Base-by-base conservation (phyloP, 2,329 filamentous ascomycete species). In the Diplodia seriata region DNA sequence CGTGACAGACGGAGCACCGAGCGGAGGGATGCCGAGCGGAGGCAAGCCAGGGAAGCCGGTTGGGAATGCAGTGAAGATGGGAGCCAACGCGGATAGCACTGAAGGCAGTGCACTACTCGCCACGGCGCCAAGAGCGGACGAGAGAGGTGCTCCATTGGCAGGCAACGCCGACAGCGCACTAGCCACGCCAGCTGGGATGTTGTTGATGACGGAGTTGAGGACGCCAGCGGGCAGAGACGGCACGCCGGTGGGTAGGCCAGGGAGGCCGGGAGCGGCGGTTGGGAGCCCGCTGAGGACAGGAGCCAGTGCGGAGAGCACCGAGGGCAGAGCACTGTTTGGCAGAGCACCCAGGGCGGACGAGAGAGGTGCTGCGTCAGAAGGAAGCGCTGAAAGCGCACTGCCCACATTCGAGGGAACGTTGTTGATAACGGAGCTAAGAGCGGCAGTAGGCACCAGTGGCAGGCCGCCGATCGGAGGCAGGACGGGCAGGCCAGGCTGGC, bases 351-450 rank as follows among this genome's bases (percentile, higher is more conserved):
- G 31, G 6, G 33, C 62, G 1, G 47, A 53, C 11, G 49, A 43
- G 4, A 65, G 62, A 12, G 33, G 33, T 1, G 38, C 56, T 4
- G 26, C 26, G 15, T 61, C 14, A 2, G 62, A 9, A 7, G 62
- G 31, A 0, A 23, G 3, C 7, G 40, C n/a, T 7, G 49, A 40
- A 4, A 65, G 23, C 36, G 49, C 62, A 50, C 49, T 54, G 2
- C 33, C 49, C 0, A 65, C 33, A n/a, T 65, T n/a, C 5, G 47
- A 40, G 2, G 62, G 62, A 6, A 65, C 33, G 54, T 38, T 38
- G n/a, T 47, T 47, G 7, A 12, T n/a, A 9, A 47, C 11, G 6
- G 43, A 47, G 15, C 5, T 26, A 5, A 47, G 20, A 0, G 18
- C 51, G 14, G 5, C 15, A 18, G 5, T n/a, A 8, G 54, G 54